Base-by-base conservation (phyloP, 2,329 filamentous ascomycete species). In the Clarireedia paspali region DNA sequence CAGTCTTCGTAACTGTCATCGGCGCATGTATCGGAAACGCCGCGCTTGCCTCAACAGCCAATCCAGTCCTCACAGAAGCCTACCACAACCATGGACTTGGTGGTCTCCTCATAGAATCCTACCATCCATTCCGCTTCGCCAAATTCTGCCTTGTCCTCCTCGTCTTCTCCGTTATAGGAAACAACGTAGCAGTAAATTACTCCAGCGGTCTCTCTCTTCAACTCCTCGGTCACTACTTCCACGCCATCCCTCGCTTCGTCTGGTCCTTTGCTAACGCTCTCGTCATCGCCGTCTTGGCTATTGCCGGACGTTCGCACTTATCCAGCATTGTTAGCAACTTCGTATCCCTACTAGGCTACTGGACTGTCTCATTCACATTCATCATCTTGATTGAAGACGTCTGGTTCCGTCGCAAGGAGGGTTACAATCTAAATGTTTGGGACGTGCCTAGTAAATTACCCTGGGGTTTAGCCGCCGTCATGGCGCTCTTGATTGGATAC, bases 51-150 rank as follows among this genome's bases (percentile, higher is more conserved):
- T 71, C 55, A 60, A 67, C 49, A 67, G 64, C 67, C n/a, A 64
- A 71, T 55, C 73, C 72, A 66, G 63, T 68, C 49, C 74, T 73
- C 65, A 63, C 69, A 27, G 63, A 68, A 1, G 69, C 71, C 2
- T 74, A 77, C 60, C 64, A 67, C 23, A 64, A 72, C 23, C 68
- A 76, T 46, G 74, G 73, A 12, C 68, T 79, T 1, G 76, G 77
- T 20, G 76, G 74, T 57, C 68, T 79, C 4, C 71, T 80, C 57
- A 67, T 73, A 24, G 69, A 71, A 44, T 70, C 74, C 63, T 72
- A 75, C 20, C 70, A 76, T 58, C 76, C 76, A 1, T 60, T 68
- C 6, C 73, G 73, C 23, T 78, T 75, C 62, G 73, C 74, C 34
- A 77, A 78, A 56, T 73, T 78, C 62, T 71, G 74, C 47, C 71